Evolutionary conservation across 2,329 filamentous ascomycete species (phyloP).

Genomic region (Colletotrichum lini): DNA sequence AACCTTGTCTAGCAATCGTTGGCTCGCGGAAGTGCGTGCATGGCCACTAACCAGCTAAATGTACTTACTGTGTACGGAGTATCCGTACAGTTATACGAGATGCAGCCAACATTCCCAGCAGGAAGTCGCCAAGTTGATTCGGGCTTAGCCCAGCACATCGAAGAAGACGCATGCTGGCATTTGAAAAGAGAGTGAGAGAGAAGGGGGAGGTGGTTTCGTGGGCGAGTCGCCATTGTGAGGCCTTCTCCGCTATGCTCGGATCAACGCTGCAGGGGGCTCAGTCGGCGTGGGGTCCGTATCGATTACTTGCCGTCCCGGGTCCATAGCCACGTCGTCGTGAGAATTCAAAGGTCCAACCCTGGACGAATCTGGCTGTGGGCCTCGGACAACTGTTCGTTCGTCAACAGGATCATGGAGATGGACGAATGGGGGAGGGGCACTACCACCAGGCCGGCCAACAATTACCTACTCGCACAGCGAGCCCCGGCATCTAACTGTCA

Average conservation of each 20-base stretch:
- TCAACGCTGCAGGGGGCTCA: slow-evolving; percentile 26
- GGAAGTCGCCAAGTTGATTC: neutral
- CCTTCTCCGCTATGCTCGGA: slow-evolving; percentile 7
- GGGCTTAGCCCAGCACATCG: neutral
- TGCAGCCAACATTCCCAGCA: neutral
- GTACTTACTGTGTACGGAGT: no score
- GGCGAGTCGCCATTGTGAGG: neutral
- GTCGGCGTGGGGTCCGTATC: slow-evolving; percentile 10
- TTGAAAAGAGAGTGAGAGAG: neutral
- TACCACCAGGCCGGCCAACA: no score
- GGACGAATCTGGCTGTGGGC: neutral
- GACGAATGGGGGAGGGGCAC: neutral
- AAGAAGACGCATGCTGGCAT: neutral
- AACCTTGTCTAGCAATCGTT: neutral
- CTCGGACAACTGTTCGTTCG: neutral
- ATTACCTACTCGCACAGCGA: neutral
- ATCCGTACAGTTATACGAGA: neutral
- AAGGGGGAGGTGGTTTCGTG: no score
- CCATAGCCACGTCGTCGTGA: slow-evolving; percentile 27
- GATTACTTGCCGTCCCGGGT: slow-evolving; percentile 1
- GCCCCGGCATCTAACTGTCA: slow-evolving; percentile 7
- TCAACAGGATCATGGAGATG: neutral
- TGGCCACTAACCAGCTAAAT: neutral
- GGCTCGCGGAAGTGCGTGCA: slow-evolving; percentile 7
- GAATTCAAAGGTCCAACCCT: neutral